Evolutionary conservation across 495 filamentous ascomycete species (phyloP).

Genomic region (Penicilliopsis zonata): DNA sequence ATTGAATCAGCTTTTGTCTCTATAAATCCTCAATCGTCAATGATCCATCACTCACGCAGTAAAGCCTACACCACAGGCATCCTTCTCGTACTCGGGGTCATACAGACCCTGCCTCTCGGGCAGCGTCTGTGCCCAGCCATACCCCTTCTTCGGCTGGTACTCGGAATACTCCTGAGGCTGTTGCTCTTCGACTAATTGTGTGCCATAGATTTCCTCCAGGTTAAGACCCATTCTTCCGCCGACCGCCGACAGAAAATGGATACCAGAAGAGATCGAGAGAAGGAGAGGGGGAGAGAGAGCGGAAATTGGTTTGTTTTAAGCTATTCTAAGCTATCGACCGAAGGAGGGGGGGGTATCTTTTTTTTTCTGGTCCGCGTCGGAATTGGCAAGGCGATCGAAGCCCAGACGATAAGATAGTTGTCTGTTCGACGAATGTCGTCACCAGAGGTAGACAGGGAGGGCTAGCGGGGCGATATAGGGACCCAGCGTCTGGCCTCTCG

Average conservation of each 20-base stretch:
- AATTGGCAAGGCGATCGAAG: conserved; percentile 14
- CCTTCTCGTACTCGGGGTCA: conserved; percentile 92
- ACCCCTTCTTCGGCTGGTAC: conserved; percentile 78
- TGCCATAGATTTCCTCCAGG: conserved; percentile 53
- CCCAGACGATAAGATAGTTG: neutral
- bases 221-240: conserved; percentile 57
- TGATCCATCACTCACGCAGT: conserved; percentile 95
- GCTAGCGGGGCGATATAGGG: no score
- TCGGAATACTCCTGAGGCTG: conserved; percentile 55
- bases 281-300: conserved; percentile 6
- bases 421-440: no score
- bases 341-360: no score
- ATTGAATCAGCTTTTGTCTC: no score
- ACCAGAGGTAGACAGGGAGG: no score
- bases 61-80: conserved; percentile 99
- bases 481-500: conserved; percentile 17
- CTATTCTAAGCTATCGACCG: no score
- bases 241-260: conserved; percentile 33
- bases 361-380: neutral
- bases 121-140: conserved; percentile 89
- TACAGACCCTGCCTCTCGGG: conserved; percentile 98
- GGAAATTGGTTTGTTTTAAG: no score
- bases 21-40: no score
- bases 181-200: conserved; percentile 48
- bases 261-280: conserved; percentile 1